Percentiles rank a stretch among this genome's conserved stretches.
These are phyloP conservation scores for Durio zibethinus DNA, from an alignment of 345 rosid genomes.

Conservation along the genomic window DNA sequence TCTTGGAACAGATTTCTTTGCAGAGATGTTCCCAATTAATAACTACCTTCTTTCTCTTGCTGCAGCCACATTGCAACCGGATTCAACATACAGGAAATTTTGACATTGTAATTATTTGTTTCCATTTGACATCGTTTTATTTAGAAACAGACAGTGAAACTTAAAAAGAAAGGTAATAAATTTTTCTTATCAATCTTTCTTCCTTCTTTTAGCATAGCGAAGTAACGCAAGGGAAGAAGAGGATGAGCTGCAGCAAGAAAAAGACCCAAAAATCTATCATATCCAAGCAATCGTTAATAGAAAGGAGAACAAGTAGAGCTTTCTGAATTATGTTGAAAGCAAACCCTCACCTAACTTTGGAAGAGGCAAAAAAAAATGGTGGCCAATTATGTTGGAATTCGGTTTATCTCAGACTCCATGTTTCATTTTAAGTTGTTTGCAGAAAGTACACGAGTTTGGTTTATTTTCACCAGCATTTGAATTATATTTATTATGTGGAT, in stretches of 20 bases:
- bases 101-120: not conserved
- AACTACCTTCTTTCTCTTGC: not conserved
- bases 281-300: not conserved
- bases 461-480: not conserved
- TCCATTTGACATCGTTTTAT: not conserved
- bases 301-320: not conserved
- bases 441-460: not conserved
- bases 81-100: not conserved
- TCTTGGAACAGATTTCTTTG: not conserved
- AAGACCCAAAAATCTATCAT: not conserved
- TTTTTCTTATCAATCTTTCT: not conserved
- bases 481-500: not conserved
- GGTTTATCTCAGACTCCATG: not conserved
- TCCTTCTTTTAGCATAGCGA: not conserved
- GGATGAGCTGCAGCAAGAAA: conserved; percentile 10
- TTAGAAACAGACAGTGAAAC: not conserved
- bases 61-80: not conserved
- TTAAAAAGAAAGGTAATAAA: not conserved
- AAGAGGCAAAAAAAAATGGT: not conserved
- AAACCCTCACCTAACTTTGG: not conserved
- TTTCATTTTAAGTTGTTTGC: not conserved
- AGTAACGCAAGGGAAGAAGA: not conserved
- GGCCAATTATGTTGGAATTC: conserved; percentile 1
- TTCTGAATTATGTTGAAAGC: conserved; percentile 1
- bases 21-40: not conserved